phyloP scores from a whole-genome alignment of 2,329 filamentous ascomycete species.

The Monosporascus sp. region DNA sequence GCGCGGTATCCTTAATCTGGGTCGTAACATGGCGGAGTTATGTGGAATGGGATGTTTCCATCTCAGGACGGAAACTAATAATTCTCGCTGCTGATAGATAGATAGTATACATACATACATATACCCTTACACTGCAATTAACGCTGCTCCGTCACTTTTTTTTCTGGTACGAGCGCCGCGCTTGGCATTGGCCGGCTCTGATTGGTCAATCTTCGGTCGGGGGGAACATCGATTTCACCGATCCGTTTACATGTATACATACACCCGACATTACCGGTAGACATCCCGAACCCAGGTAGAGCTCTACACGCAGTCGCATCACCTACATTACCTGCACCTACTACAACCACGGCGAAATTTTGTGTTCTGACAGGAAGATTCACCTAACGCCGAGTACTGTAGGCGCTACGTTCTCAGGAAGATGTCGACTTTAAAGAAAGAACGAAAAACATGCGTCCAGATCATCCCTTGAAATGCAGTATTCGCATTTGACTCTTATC shows the following conservation, averaged over 20 bases:
- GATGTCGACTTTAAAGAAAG: too few relatives aligned
- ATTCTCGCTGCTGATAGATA: neutral
- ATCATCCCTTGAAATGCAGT: too few relatives aligned
- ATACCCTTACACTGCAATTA: neutral
- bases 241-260: neutral
- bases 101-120: too few relatives aligned
- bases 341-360: too few relatives aligned
- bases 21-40: constrained; percentile 43
- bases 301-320: neutral
- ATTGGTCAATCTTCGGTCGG: constrained; percentile 14
- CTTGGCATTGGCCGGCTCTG: constrained; percentile 6
- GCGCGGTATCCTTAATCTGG: constrained; percentile 49
- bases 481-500: too few relatives aligned
- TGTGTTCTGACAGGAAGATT: too few relatives aligned
- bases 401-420: too few relatives aligned
- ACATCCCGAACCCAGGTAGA: too few relatives aligned
- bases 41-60: constrained; percentile 13
- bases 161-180: constrained; percentile 5
- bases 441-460: too few relatives aligned
- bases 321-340: neutral
- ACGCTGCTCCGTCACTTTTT: constrained; percentile 17
- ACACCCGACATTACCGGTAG: too few relatives aligned
- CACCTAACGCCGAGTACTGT: too few relatives aligned
- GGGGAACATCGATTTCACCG: constrained; percentile 23
- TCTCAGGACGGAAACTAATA: constrained; percentile 3